Conservation (phyloP, 768 basidiomycete species). For the Rhodotorula diobovata region DNA sequence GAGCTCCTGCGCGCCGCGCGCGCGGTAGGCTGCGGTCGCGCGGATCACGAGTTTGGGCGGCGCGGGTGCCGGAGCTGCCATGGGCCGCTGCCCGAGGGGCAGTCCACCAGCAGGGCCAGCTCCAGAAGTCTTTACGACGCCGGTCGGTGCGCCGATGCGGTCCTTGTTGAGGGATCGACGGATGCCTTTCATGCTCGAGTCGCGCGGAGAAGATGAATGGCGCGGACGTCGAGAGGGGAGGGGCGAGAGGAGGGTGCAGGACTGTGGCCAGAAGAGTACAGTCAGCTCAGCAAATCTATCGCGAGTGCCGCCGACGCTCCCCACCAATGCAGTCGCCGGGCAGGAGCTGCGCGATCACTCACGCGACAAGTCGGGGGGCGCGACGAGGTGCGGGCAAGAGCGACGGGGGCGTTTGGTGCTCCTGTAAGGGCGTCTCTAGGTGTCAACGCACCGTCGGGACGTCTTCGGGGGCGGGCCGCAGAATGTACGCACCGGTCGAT, state of each 20-base stretch:
- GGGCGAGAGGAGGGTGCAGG: not conserved
- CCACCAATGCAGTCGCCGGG: no score
- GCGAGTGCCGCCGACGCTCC: no score
- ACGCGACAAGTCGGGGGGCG: not conserved
- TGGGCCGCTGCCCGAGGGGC: not conserved
- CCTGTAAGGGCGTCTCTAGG: no score
- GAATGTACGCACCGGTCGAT: not conserved
- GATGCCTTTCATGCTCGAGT: conserved; percentile 34
- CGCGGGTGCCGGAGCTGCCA: conserved; percentile 46
- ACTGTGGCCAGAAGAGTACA: not conserved
- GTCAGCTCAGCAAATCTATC: no score
- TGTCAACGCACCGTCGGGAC: not conserved
- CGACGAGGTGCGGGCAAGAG: not conserved
- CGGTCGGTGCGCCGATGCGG: conserved; percentile 33
- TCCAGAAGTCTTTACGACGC: conserved; percentile 4
- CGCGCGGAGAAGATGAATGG: no score
- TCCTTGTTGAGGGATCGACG: conserved; percentile 41
- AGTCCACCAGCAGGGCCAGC: not conserved
- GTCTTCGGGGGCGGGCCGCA: not conserved
- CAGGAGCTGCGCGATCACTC: not conserved
- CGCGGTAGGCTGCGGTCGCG: conserved; percentile 63
- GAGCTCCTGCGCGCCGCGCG: conserved; percentile 74
- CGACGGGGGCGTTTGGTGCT: no score
- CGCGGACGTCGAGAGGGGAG: not conserved
- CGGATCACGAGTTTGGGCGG: conserved; percentile 95